phyloP scores from a whole-genome alignment of 306 rosid genomes.

The Dalbergia cochinchinensis region DNA sequence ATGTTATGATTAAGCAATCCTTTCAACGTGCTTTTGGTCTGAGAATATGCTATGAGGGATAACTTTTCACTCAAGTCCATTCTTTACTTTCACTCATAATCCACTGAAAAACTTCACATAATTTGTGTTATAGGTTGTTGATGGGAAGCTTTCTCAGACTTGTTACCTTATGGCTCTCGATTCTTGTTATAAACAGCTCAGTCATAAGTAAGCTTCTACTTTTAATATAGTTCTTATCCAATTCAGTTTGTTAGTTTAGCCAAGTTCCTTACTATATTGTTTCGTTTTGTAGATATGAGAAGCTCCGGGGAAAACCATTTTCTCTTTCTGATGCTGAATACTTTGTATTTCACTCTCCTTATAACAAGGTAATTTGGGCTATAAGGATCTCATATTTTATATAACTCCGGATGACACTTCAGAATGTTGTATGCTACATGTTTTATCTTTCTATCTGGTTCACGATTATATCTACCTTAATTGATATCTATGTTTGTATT shows the following conservation, averaged over 20 bases:
- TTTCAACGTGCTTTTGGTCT: conserved; percentile 26
- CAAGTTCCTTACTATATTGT: conserved; percentile 40
- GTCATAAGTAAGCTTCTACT: conserved; percentile 67
- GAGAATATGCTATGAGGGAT: not conserved
- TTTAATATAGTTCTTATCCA: conserved; percentile 11
- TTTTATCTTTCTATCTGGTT: conserved; percentile 7
- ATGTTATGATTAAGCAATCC: conserved; percentile 9
- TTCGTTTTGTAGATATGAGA: conserved; percentile 69
- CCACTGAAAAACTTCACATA: conserved; percentile 15
- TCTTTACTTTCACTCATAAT: conserved; percentile 17
- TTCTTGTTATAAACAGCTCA: conserved; percentile 75
- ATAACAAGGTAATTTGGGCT: conserved; percentile 73
- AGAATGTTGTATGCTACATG: conserved; percentile 21
- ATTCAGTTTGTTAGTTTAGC: conserved; percentile 13
- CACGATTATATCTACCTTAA: conserved; percentile 16
- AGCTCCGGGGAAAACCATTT: conserved; percentile 72
- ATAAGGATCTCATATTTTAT: conserved; percentile 15
- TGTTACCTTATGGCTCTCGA: conserved; percentile 90
- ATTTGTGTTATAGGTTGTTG: conserved; percentile 74
- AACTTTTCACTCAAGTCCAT: not conserved
- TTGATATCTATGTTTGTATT: not conserved
- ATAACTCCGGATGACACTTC: conserved; percentile 3
- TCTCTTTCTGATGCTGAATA: conserved; percentile 77
- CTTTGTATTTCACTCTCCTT: conserved; percentile 88
- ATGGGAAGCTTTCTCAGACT: conserved; percentile 92